phyloP scores from a whole-genome alignment of 2,329 filamentous ascomycete species.

The Verticillium zaregamsianum region DNA sequence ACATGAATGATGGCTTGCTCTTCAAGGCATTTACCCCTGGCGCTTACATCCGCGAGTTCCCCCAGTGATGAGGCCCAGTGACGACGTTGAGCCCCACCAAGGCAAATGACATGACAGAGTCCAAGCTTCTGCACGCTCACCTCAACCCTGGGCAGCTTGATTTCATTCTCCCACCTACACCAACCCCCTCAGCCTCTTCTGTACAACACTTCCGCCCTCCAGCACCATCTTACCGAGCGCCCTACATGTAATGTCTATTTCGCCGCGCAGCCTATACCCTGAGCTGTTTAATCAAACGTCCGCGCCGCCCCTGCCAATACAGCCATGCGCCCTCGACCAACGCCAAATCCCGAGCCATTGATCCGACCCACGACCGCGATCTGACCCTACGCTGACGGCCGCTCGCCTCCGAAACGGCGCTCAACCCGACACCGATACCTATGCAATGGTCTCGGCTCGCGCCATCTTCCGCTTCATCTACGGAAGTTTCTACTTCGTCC shows the following conservation, averaged over 20 bases:
- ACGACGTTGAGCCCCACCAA: not conserved
- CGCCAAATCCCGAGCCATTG: slow-evolving; percentile 17
- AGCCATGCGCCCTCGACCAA: slow-evolving; percentile 15
- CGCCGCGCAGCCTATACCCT: not conserved
- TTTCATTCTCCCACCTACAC: not conserved
- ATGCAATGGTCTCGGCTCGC: slow-evolving; percentile 35
- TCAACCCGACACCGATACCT: slow-evolving; percentile 10
- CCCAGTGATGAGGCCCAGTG: not conserved
- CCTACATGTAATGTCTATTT: not conserved
- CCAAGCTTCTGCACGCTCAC: not conserved
- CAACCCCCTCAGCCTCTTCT: not conserved
- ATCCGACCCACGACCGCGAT: slow-evolving; percentile 8
- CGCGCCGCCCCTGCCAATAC: not conserved
- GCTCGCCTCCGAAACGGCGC: slow-evolving; percentile 1
- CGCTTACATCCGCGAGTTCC: not conserved
- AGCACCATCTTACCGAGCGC: not conserved
- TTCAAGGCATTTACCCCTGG: not conserved
- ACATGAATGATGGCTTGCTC: not conserved
- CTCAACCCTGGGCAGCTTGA: not conserved
- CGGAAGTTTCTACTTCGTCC: slow-evolving; percentile 68
- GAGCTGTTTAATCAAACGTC: not conserved
- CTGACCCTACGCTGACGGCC: slow-evolving; percentile 7
- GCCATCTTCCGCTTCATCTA: slow-evolving; percentile 78
- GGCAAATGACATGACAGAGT: not conserved
- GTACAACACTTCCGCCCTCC: not conserved